Evolutionary conservation across 768 basidiomycete genomes (phyloP).

Genomic region (Termitomyces sp.): DNA sequence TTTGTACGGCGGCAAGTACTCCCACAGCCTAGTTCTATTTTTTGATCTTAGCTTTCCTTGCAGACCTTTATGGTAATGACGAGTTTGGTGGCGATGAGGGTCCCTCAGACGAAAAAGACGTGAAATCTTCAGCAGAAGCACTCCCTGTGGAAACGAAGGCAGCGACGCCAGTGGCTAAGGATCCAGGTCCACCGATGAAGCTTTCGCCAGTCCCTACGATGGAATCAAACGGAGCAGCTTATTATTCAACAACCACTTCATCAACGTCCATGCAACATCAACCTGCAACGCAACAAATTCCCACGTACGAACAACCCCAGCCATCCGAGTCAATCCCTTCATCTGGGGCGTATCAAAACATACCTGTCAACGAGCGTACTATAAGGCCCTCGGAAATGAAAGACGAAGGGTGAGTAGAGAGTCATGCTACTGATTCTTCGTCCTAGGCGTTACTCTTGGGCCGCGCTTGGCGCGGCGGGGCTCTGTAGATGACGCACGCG

Average conservation of each 20-base stretch:
- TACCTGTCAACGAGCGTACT: slow-evolving; percentile 51
- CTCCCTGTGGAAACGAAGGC: slow-evolving; percentile 17
- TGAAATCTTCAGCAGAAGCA: slow-evolving; percentile 22
- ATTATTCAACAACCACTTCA: slow-evolving; percentile 18
- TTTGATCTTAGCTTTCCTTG: neutral
- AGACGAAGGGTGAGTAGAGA: slow-evolving; percentile 90
- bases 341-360: slow-evolving; percentile 37
- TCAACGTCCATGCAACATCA: slow-evolving; percentile 16
- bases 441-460: slow-evolving; percentile 23
- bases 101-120: slow-evolving; percentile 30
- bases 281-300: slow-evolving; percentile 62
- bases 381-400: slow-evolving; percentile 90
- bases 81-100: slow-evolving; percentile 47
- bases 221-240: slow-evolving; percentile 9
- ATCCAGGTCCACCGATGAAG: slow-evolving; percentile 16
- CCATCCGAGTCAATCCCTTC: slow-evolving; percentile 31
- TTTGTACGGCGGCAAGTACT: slow-evolving; percentile 72
- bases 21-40: neutral
- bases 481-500: slow-evolving; percentile 48
- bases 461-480: slow-evolving; percentile 10
- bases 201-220: slow-evolving; percentile 14
- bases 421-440: slow-evolving; percentile 21
- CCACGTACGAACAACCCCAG: slow-evolving; percentile 70
- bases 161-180: slow-evolving; percentile 7
- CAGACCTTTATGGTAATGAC: slow-evolving; percentile 75